phyloP scores from a whole-genome alignment of 257 asterid species.

The Solanum paucissectum region DNA sequence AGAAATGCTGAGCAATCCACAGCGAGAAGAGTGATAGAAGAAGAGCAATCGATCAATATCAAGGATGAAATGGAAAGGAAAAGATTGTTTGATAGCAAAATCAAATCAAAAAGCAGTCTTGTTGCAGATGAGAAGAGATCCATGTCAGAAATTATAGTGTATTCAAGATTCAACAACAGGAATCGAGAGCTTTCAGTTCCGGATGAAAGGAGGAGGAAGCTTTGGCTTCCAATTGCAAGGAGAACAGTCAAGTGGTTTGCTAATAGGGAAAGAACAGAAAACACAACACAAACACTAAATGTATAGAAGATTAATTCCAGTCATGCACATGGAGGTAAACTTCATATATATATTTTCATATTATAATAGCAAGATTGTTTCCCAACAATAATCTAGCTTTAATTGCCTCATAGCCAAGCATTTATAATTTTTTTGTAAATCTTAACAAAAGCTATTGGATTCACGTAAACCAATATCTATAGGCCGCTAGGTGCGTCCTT shows the following conservation, averaged over 20 bases:
- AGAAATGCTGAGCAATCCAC: not conserved
- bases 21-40: not conserved
- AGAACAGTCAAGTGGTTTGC: conserved; percentile 77
- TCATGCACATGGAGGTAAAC: not conserved
- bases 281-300: conserved; percentile 6
- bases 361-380: not conserved
- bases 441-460: not conserved
- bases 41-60: not conserved
- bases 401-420: not conserved
- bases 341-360: not conserved
- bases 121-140: conserved; percentile 31
- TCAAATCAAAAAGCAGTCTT: not conserved
- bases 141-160: conserved; percentile 57
- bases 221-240: conserved; percentile 73
- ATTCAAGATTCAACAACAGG: conserved; percentile 34
- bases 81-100: not conserved
- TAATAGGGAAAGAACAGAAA: conserved; percentile 43
- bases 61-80: not conserved
- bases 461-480: not conserved
- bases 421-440: not conserved
- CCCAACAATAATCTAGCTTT: not conserved
- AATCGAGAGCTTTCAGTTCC: not conserved
- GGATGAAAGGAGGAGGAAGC: conserved; percentile 43
- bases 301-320: not conserved
- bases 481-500: not conserved